These are phyloP conservation scores for Umbelopsis ramanniana DNA, from an alignment of 192 early-diverging fungal species.

Conservation along the genomic window DNA sequence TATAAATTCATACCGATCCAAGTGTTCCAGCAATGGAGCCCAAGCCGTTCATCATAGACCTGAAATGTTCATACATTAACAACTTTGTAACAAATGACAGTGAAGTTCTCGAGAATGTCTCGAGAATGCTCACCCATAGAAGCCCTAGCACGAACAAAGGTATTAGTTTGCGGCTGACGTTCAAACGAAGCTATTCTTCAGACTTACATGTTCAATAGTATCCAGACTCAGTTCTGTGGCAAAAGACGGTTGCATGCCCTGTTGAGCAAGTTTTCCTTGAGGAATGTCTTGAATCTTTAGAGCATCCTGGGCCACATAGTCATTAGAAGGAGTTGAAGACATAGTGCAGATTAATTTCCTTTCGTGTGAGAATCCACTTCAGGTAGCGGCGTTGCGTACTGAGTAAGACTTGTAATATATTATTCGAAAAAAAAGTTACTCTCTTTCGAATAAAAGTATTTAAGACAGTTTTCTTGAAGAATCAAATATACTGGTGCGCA, in stretches of 20 bases:
- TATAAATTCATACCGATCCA: constrained; percentile 40
- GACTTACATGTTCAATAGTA: constrained; percentile 38
- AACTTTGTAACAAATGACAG: constrained; percentile 20
- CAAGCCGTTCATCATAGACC: constrained; percentile 47
- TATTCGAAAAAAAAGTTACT: neutral
- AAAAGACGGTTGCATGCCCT: constrained; percentile 33
- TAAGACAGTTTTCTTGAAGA: neutral
- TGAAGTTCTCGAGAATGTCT: neutral
- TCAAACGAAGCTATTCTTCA: neutral
- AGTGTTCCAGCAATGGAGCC: constrained; percentile 47
- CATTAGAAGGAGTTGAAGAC: neutral
- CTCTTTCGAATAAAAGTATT: neutral
- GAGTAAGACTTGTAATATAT: neutral
- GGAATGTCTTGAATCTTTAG: neutral
- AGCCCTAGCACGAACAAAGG: neutral
- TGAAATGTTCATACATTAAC: constrained; percentile 40
- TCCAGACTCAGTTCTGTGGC: constrained; percentile 24
- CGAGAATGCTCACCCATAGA: neutral
- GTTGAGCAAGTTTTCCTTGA: constrained; percentile 24
- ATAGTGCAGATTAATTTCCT: constrained; percentile 1
- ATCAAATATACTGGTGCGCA: neutral
- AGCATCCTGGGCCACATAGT: neutral
- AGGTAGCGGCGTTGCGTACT: neutral
- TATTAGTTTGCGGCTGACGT: neutral
- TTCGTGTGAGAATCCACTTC: neutral